Evolutionary conservation across 768 basidiomycete genomes (phyloP).

Genomic region (Punctularia strigosozonata): DNA sequence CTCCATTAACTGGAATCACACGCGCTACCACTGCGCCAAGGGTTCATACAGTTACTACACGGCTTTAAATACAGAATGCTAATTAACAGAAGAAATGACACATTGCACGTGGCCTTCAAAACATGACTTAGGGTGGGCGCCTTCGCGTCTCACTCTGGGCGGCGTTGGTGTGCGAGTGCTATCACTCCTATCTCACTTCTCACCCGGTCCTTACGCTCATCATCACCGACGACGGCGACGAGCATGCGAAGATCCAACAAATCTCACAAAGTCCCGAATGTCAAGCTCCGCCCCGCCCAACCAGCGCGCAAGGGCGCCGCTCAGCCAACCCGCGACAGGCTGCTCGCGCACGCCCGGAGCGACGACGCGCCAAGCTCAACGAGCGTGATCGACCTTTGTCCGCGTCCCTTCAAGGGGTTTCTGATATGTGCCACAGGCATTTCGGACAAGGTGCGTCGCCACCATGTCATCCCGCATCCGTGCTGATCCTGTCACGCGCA

Average conservation of each 20-base stretch:
- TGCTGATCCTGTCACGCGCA: constrained; percentile 16
- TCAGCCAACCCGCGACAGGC: constrained; percentile 10
- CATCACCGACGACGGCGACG: too few species aligned
- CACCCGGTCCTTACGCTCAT: too few species aligned
- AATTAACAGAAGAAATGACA: too few species aligned
- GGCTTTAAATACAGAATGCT: too few species aligned
- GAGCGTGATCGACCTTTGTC: constrained; percentile 22
- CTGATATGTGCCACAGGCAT: constrained; percentile 68
- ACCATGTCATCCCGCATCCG: neutral
- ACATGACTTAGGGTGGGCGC: too few species aligned
- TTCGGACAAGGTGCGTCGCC: constrained; percentile 54
- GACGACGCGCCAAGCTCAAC: constrained; percentile 13
- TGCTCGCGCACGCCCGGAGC: constrained; percentile 7
- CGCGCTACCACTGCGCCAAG: constrained; percentile 4
- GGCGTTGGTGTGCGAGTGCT: too few species aligned
- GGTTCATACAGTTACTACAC: too few species aligned
- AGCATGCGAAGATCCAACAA: constrained; percentile 57
- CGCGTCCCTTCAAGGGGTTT: constrained; percentile 55
- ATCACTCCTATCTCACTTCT: too few species aligned
- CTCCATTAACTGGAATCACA: constrained; percentile 23
- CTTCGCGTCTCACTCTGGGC: too few species aligned
- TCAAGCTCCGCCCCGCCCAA: constrained; percentile 63
- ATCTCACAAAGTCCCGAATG: constrained; percentile 71
- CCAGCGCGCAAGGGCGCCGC: constrained; percentile 18
- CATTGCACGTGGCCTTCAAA: too few species aligned